Percentiles rank a stretch among this genome's conserved stretches.
phyloP scores from a whole-genome alignment of 2,329 filamentous ascomycete genomes.

The Lachnellula willkommii region DNA sequence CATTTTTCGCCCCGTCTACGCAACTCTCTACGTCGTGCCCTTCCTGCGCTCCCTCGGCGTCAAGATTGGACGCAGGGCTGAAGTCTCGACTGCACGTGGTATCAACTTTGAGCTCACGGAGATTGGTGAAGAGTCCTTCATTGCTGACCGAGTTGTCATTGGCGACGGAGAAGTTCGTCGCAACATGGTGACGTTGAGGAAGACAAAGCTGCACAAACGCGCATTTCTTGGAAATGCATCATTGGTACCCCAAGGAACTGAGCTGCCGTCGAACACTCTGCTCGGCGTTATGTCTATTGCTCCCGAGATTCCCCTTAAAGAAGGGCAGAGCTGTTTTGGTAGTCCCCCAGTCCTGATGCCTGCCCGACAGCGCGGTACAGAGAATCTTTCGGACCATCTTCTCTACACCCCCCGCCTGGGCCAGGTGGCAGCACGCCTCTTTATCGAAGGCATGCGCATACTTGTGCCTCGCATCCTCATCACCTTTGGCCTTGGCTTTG shows the following conservation, averaged over 20 bases:
- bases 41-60: conserved; percentile 8
- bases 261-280: conserved; percentile 4
- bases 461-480: conserved; percentile 3
- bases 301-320: conserved; percentile 2
- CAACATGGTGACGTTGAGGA: conserved; percentile 1
- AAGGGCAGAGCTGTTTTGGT: conserved; percentile 6
- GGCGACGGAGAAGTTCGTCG: not conserved
- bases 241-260: conserved; percentile 2
- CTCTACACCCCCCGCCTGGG: not conserved
- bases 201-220: conserved; percentile 1
- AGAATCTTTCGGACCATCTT: not conserved
- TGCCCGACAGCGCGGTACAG: not conserved
- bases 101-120: conserved; percentile 8
- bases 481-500: conserved; percentile 4
- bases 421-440: not conserved
- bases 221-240: conserved; percentile 1
- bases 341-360: conserved; percentile 5
- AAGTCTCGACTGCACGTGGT: conserved; percentile 4
- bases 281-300: conserved; percentile 3
- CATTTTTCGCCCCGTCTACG: conserved; percentile 1
- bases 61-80: conserved; percentile 3
- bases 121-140: conserved; percentile 3
- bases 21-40: not conserved
- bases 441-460: conserved; percentile 3
- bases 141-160: conserved; percentile 1